Percentiles rank a stretch among this genome's conserved stretches.
phyloP scores from a whole-genome alignment of 202 grass and related monocot genomes.

The Musa balbisiana region DNA sequence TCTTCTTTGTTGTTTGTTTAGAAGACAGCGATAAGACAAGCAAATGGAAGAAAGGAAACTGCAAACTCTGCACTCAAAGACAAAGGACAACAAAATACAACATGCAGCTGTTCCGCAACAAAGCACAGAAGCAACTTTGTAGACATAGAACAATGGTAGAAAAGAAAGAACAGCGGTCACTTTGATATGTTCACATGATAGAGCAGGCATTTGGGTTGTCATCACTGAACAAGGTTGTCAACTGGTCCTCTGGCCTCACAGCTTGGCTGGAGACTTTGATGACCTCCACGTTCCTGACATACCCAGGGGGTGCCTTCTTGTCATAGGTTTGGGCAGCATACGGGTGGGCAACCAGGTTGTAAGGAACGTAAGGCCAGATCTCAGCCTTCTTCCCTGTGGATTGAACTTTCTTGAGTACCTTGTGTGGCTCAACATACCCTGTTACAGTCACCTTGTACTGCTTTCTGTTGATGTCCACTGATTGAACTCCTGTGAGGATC shows the following conservation, averaged over 20 bases:
- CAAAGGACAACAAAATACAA: no score
- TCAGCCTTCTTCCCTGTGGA: conserved; percentile 15
- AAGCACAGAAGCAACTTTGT: no score
- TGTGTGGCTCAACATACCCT: conserved; percentile 4
- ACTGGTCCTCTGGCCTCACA: not conserved
- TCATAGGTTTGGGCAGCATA: conserved; percentile 8
- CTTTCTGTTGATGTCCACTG: conserved; percentile 19
- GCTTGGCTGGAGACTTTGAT: not conserved
- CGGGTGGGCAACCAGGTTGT: conserved; percentile 4
- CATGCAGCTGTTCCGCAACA: no score
- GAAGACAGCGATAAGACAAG: no score
- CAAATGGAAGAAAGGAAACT: no score
- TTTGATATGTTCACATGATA: not conserved
- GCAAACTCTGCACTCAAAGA: no score
- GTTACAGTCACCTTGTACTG: conserved; percentile 13
- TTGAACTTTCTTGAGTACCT: conserved; percentile 10
- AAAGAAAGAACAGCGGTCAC: no score
- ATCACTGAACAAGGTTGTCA: conserved; percentile 9
- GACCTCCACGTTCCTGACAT: conserved; percentile 14
- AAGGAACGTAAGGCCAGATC: conserved; percentile 16
- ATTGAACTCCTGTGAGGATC: conserved; percentile 4
- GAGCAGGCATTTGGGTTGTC: conserved; percentile 15
- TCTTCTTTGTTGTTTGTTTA: not conserved
- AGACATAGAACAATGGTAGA: no score
- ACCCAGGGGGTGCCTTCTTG: conserved; percentile 17